These are phyloP conservation scores for Gardenia jasminoides DNA, from an alignment of 257 asterid genomes.

Conservation along the genomic window DNA sequence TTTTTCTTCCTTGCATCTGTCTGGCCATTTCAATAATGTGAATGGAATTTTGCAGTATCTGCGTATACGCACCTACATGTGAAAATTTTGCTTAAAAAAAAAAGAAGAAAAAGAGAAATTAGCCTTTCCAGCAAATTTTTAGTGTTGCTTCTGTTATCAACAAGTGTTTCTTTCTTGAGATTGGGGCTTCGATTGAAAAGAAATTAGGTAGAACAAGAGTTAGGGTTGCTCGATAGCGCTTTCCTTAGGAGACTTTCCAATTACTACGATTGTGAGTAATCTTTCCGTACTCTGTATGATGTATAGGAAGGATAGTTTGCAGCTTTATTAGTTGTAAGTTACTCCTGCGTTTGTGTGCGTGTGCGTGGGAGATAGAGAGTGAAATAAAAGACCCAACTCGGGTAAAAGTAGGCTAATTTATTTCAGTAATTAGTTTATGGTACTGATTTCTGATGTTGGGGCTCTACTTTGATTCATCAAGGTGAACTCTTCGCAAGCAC, in stretches of 20 bases:
- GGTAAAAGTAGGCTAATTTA: background rate
- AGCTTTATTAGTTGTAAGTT: background rate
- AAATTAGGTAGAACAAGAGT: background rate
- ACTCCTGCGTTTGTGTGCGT: background rate
- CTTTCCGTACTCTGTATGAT: background rate
- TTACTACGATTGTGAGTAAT: background rate
- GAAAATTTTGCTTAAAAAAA: background rate
- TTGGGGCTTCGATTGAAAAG: background rate
- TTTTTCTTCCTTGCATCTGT: background rate
- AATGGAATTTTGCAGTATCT: background rate
- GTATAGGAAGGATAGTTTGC: background rate
- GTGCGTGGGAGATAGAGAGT: background rate
- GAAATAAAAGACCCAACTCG: background rate
- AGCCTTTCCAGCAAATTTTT: background rate
- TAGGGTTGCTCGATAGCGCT: background rate
- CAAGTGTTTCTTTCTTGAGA: background rate
- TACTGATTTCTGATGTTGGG: background rate
- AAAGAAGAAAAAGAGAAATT: background rate
- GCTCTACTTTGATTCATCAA: conserved; percentile 34
- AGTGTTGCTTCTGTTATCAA: background rate
- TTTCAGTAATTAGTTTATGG: background rate
- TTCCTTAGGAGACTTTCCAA: background rate
- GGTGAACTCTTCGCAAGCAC: conserved; percentile 81
- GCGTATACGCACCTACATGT: conserved; percentile 9
- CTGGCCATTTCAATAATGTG: background rate